Evolutionary conservation across 495 filamentous ascomycete genomes (phyloP).

Genomic region (Hamigera avellanea): DNA sequence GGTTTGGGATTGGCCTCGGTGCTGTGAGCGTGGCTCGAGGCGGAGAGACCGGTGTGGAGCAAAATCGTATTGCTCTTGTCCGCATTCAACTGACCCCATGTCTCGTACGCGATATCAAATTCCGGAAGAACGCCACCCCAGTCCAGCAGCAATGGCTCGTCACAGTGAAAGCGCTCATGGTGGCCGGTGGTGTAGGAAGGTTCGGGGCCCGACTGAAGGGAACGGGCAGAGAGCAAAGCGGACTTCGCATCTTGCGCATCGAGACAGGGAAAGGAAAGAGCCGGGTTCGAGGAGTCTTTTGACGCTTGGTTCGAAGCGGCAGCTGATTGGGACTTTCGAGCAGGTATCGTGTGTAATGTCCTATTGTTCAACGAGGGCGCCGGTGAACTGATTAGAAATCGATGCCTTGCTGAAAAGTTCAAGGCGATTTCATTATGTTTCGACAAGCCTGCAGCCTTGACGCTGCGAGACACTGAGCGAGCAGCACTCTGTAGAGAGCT

Average conservation of each 20-base stretch:
- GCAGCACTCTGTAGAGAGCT: constrained; percentile 14
- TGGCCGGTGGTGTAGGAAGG: constrained; percentile 85
- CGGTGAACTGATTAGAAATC: constrained; percentile 1
- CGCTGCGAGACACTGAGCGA: constrained; percentile 13
- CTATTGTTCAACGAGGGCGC: neutral
- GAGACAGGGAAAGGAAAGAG: constrained; percentile 90
- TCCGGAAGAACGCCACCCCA: constrained; percentile 84
- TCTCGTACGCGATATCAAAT: constrained; percentile 86
- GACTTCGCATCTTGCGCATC: constrained; percentile 81
- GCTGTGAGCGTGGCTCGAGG: constrained; percentile 91
- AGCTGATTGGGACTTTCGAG: constrained; percentile 18
- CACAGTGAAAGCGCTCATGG: constrained; percentile 62
- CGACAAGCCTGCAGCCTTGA: constrained; percentile 7
- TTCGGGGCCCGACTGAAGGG: constrained; percentile 70
- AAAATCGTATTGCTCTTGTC: constrained; percentile 85
- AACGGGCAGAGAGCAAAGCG: constrained; percentile 61
- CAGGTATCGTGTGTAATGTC: constrained; percentile 14
- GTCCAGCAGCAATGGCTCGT: constrained; percentile 70
- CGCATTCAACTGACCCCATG: constrained; percentile 76
- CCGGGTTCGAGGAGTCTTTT: constrained; percentile 64
- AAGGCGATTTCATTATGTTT: constrained; percentile 7
- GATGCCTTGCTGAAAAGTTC: constrained; percentile 9
- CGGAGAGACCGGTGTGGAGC: constrained; percentile 86
- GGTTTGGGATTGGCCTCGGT: constrained; percentile 73
- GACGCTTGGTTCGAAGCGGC: constrained; percentile 4